A percentile compares a stretch with the other conserved stretches of the same genome.
phyloP scores from a whole-genome alignment of 2,329 filamentous ascomycete genomes.

The Pyricularia sp. region DNA sequence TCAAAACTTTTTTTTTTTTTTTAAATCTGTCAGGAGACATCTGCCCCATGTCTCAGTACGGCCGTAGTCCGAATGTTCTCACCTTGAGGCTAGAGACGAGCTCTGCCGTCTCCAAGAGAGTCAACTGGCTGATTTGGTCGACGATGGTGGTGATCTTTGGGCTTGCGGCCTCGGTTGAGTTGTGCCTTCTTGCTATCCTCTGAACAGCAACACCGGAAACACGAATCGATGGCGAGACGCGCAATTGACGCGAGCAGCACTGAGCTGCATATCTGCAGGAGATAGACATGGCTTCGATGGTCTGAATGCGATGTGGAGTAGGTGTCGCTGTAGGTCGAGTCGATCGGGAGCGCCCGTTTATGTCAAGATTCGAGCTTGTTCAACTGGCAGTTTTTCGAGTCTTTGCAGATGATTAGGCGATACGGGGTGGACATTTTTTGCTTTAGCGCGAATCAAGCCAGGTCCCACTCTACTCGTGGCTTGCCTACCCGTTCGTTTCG shows the following conservation, averaged over 20 bases:
- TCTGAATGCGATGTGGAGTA: background rate
- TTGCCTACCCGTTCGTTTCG: background rate
- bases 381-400: slow-evolving; percentile 1
- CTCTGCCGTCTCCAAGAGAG: slow-evolving; percentile 91
- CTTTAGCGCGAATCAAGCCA: background rate
- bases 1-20: background rate
- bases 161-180: slow-evolving; percentile 70
- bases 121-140: slow-evolving; percentile 97
- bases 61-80: slow-evolving; percentile 9
- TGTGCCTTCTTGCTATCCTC: slow-evolving; percentile 61
- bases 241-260: slow-evolving; percentile 50
- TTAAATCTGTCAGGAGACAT: background rate
- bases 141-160: slow-evolving; percentile 93
- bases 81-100: slow-evolving; percentile 94
- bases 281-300: slow-evolving; percentile 36
- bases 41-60: background rate
- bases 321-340: background rate
- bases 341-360: background rate
- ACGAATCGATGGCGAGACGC: slow-evolving; percentile 32
- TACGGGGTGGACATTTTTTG: background rate
- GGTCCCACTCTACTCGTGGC: background rate
- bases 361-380: background rate
- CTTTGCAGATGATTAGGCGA: background rate
- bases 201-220: slow-evolving; percentile 32
- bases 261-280: slow-evolving; percentile 51